phyloP scores from a whole-genome alignment of 208 protist genomes.

The Crithidia bombi region DNA sequence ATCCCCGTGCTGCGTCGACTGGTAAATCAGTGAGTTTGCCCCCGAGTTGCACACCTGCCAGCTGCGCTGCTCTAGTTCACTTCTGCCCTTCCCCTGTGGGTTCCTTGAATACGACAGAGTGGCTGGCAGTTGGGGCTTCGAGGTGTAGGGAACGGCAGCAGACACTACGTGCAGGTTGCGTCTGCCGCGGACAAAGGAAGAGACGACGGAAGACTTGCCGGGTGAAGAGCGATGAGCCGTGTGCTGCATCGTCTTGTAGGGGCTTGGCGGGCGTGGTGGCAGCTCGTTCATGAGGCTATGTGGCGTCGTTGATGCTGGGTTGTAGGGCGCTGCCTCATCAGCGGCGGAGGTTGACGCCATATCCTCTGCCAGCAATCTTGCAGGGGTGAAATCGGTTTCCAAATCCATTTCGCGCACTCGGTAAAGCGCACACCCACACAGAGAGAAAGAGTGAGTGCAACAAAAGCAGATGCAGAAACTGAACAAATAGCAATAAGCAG shows the following conservation, averaged over 20 bases:
- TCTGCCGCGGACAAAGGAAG: constrained; percentile 23
- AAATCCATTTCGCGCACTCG: constrained; percentile 1
- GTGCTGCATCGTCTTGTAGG: constrained; percentile 50
- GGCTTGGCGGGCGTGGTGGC: constrained; percentile 61
- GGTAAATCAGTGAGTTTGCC: not conserved
- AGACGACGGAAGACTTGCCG: constrained; percentile 32
- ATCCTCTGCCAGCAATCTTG: not conserved
- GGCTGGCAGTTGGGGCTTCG: not conserved
- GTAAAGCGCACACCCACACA: too few species aligned
- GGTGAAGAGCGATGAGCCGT: not conserved
- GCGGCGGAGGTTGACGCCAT: not conserved
- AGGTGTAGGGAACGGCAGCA: not conserved
- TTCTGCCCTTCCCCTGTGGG: not conserved
- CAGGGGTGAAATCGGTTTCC: not conserved
- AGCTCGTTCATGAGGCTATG: constrained; percentile 35
- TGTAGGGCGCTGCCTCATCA: not conserved
- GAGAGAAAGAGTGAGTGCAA: constrained; percentile 13
- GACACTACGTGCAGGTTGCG: not conserved
- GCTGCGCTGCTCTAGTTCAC: not conserved
- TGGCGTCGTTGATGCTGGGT: not conserved
- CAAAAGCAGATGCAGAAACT: constrained; percentile 1
- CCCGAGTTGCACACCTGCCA: not conserved
- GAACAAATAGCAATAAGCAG: too few species aligned
- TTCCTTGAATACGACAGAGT: not conserved
- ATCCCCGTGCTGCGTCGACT: not conserved